A percentile compares a stretch with the other conserved stretches of the same genome.
These are phyloP conservation scores for Cladosporium oxysporum DNA, from an alignment of 2,329 filamentous ascomycete genomes.

Conservation along the genomic window DNA sequence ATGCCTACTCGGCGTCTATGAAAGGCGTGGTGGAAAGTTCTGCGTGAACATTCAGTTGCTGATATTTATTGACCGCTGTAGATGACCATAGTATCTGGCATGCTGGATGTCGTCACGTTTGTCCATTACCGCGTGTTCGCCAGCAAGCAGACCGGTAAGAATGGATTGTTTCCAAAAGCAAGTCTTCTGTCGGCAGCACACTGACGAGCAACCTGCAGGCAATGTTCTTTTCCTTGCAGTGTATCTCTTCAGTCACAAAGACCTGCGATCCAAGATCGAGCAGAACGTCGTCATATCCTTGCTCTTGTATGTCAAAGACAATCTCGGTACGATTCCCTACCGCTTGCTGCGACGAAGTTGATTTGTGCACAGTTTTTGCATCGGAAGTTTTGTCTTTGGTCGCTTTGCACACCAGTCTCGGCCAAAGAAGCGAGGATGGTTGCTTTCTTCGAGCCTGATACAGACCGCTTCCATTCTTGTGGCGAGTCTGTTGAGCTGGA, in stretches of 20 bases:
- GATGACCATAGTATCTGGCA: constrained; percentile 32
- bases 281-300: constrained; percentile 1
- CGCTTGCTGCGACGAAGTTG: not conserved
- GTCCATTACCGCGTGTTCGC: constrained; percentile 32
- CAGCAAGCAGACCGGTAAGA: constrained; percentile 42
- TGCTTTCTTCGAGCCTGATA: constrained; percentile 24
- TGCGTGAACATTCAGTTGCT: not conserved
- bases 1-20: no score
- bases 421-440: constrained; percentile 18
- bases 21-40: no score
- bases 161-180: not conserved
- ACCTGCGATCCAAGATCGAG: constrained; percentile 9
- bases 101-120: constrained; percentile 34
- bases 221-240: constrained; percentile 15
- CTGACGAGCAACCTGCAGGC: not conserved
- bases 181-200: no score
- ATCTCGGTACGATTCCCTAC: not conserved
- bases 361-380: not conserved
- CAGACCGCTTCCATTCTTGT: constrained; percentile 23
- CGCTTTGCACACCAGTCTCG: not conserved
- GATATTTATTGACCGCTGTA: not conserved
- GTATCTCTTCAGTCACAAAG: constrained; percentile 1
- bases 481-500: constrained; percentile 13
- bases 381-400: constrained; percentile 6
- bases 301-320: not conserved